A percentile compares a stretch with the other conserved stretches of the same genome.
Evolutionary conservation across 1,284 basidiomycete species (phyloP).

Genomic region (Phenoliferia sp.): DNA sequence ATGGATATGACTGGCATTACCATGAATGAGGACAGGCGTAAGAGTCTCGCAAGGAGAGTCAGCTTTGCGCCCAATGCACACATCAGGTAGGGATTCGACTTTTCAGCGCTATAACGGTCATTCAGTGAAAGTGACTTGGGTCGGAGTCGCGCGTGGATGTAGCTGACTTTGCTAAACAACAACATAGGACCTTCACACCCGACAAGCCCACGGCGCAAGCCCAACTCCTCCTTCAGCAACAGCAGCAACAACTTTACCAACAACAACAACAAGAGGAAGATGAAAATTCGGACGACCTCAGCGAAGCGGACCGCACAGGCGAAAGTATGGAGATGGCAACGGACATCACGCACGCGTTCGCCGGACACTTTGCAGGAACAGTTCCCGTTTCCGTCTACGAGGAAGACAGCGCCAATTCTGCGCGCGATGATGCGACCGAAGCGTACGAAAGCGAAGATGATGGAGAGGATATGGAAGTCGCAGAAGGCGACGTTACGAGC

Average conservation of each 20-base stretch:
- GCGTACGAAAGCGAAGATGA: neutral
- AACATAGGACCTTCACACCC: conserved; percentile 27
- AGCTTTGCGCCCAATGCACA: conserved; percentile 27
- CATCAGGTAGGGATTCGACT: conserved; percentile 15
- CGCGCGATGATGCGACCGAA: neutral
- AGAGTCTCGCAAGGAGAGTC: conserved; percentile 24
- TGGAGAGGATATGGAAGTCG: conserved; percentile 11
- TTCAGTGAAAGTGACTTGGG: neutral
- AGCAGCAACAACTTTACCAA: neutral
- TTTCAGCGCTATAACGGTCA: neutral
- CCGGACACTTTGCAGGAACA: conserved; percentile 28
- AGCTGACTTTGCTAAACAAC: neutral
- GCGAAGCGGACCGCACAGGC: conserved; percentile 8
- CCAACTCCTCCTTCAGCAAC: conserved; percentile 8
- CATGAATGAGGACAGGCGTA: conserved; percentile 12
- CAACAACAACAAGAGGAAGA: conserved; percentile 6
- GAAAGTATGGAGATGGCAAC: conserved; percentile 24
- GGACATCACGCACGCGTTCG: conserved; percentile 19
- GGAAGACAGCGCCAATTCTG: too few relatives aligned
- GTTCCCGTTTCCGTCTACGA: conserved; percentile 18
- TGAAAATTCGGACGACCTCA: neutral
- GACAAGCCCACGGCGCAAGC: conserved; percentile 28
- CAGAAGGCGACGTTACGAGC: conserved; percentile 3
- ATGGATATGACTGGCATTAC: conserved; percentile 25
- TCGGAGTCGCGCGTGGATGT: neutral